Evolutionary conservation across 768 basidiomycete genomes (phyloP), one percentile per base, ranked within the genome.

Genomic region (Pulveroboletus sp.): DNA sequence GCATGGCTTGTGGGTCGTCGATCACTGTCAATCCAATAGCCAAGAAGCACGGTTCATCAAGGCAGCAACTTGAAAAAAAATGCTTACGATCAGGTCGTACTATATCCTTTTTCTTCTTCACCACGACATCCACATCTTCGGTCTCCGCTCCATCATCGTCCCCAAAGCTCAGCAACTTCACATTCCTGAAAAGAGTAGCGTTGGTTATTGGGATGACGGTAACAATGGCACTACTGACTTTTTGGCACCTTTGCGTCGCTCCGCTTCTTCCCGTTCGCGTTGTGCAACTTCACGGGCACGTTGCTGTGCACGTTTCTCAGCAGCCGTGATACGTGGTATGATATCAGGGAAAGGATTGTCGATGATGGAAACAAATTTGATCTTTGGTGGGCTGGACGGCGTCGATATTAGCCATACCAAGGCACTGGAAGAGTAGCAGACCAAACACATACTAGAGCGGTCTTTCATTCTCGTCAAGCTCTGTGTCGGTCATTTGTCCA

Each of bases 291-390:
- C 84, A 34, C 82, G 79, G 2, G 94, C 95, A 45, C 78, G 78
- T 52, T 85, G 85, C 64, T 99, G 97, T 0, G 76, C 85, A 34
- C 85, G 79, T 53, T 87, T 86, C 70, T 98, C 97, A 2, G 84
- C 91, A 1, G 94, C 93, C 1, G 97, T 99, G 51, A 98, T 99
- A 21, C 97, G 85, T 5, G 95, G 95, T 32, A 94, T 79, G 55
- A 98, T 97, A 62, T 98, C 94, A 45, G 86, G 81, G 65, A 97
- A 97, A 0, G 97, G 95, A 62, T 98, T 95, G 45, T 97, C 93
- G 25, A 92, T 63, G 44, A 99, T 88, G 10, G 84, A 81, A 24
- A 95, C 76, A 2, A 79, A 79, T 58, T 84, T 87, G 65, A 99
- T 95, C 64, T 88, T 94, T 0, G 95, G 94, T 3, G 97, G 93